phyloP scores from a whole-genome alignment of 2,329 filamentous ascomycete species.

The Metarhizium rileyi region DNA sequence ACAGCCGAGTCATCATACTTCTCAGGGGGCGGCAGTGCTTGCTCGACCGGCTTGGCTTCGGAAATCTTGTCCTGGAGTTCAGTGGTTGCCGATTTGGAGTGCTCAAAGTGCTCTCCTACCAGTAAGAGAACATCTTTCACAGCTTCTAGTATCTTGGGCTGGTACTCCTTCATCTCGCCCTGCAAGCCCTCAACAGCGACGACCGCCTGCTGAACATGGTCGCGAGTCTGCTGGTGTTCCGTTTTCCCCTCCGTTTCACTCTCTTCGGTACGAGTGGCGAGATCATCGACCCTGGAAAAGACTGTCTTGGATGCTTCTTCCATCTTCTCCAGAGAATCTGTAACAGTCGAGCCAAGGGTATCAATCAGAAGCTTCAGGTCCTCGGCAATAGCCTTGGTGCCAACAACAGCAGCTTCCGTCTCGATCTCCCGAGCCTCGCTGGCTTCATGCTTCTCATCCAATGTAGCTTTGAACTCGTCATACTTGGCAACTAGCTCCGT shows the following conservation, averaged over 20 bases:
- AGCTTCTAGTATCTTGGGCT: constrained; percentile 79
- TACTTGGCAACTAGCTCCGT: constrained; percentile 77
- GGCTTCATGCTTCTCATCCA: constrained; percentile 64
- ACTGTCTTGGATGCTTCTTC: constrained; percentile 81
- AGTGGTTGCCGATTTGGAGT: constrained; percentile 58
- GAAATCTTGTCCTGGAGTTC: constrained; percentile 50
- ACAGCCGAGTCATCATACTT: constrained; percentile 20
- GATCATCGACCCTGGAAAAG: constrained; percentile 71
- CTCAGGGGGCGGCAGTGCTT: constrained; percentile 45
- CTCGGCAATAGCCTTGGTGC: constrained; percentile 71
- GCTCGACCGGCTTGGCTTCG: constrained; percentile 50
- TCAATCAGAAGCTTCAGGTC: constrained; percentile 82
- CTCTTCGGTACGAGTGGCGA: constrained; percentile 66
- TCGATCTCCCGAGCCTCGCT: constrained; percentile 64
- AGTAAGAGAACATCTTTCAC: constrained; percentile 78
- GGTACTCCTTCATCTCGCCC: constrained; percentile 68
- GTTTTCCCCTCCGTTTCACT: constrained; percentile 61
- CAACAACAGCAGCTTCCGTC: constrained; percentile 62
- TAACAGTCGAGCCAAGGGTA: constrained; percentile 70
- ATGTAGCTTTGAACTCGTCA: constrained; percentile 67
- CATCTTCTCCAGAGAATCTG: constrained; percentile 77
- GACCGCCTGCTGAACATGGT: constrained; percentile 67
- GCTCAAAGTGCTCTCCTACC: constrained; percentile 80
- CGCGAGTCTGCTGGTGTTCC: constrained; percentile 74
- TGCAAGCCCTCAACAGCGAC: constrained; percentile 67